Evolutionary conservation across 169 alveolate genomes (phyloP).

Genomic region (Cyclospora cayetanensis): DNA sequence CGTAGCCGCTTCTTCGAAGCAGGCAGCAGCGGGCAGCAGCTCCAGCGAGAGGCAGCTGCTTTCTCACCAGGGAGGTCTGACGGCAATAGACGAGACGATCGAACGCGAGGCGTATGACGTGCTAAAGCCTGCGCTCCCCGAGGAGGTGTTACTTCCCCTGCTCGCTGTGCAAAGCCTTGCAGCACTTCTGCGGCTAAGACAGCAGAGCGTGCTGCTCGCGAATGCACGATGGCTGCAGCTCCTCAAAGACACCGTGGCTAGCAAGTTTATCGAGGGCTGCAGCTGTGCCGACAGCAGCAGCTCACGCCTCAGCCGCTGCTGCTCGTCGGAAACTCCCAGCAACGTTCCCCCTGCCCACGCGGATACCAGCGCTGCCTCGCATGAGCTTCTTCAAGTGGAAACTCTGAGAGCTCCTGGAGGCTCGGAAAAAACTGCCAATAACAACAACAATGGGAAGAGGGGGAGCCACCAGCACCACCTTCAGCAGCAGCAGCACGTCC

Average conservation of each 20-base stretch:
- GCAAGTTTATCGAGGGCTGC: constrained; percentile 57
- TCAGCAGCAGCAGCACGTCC: constrained; percentile 37
- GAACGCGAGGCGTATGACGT: constrained; percentile 62
- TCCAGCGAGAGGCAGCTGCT: not conserved
- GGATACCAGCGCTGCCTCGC: not conserved
- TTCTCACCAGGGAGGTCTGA: constrained; percentile 23
- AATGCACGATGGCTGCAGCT: constrained; percentile 68
- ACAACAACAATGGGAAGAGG: no score
- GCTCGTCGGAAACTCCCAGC: not conserved
- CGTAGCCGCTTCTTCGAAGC: constrained; percentile 37
- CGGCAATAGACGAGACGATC: constrained; percentile 50
- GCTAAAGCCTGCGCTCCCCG: constrained; percentile 7
- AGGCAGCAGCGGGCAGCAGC: not conserved
- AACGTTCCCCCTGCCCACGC: not conserved
- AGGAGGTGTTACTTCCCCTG: constrained; percentile 58
- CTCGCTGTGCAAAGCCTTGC: constrained; percentile 8
- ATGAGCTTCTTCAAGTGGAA: not conserved
- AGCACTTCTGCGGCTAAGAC: constrained; percentile 56
- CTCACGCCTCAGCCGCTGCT: not conserved
- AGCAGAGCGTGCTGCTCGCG: constrained; percentile 21
- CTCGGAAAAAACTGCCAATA: no score
- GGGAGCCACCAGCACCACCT: not conserved
- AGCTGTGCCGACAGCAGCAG: constrained; percentile 2
- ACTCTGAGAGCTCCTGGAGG: no score
- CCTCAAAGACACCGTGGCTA: constrained; percentile 56